Evolutionary conservation across 345 rosid species (phyloP).

Genomic region (Bretschneidera sinensis): DNA sequence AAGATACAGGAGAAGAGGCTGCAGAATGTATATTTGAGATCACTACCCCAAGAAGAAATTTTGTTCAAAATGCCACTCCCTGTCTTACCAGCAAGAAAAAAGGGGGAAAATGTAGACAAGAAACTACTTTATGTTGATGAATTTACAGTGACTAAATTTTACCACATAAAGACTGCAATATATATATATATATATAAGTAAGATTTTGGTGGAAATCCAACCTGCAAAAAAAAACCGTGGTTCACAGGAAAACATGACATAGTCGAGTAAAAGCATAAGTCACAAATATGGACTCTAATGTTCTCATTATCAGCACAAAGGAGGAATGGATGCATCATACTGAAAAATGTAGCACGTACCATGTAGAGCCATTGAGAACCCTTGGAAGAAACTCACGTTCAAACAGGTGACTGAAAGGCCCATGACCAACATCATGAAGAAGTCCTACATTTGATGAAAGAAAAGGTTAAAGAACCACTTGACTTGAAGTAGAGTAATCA

Average conservation of each 20-base stretch:
- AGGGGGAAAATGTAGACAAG: too few species aligned
- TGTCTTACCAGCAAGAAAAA: too few species aligned
- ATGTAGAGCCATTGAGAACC: constrained; percentile 41
- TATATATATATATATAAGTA: too few species aligned
- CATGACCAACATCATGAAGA: constrained; percentile 93
- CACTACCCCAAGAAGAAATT: background rate
- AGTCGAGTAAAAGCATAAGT: constrained; percentile 13
- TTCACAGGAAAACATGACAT: background rate
- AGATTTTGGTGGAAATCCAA: background rate
- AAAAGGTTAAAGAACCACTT: background rate
- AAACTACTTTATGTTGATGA: too few species aligned
- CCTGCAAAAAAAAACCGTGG: background rate
- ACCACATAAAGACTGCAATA: too few species aligned
- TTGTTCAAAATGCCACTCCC: background rate
- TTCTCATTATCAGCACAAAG: background rate
- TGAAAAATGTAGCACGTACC: constrained; percentile 41
- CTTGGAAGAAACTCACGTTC: constrained; percentile 84
- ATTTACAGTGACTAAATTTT: too few species aligned
- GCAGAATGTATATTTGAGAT: too few species aligned
- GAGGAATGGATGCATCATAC: constrained; percentile 12
- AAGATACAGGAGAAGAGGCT: too few species aligned
- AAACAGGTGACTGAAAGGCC: constrained; percentile 94
- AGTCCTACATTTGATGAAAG: constrained; percentile 51
- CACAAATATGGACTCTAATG: constrained; percentile 2
- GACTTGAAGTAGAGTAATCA: constrained; percentile 2